Base-by-base conservation (phyloP, 2,329 filamentous ascomycete species). In the Fusarium oxysporum region DNA sequence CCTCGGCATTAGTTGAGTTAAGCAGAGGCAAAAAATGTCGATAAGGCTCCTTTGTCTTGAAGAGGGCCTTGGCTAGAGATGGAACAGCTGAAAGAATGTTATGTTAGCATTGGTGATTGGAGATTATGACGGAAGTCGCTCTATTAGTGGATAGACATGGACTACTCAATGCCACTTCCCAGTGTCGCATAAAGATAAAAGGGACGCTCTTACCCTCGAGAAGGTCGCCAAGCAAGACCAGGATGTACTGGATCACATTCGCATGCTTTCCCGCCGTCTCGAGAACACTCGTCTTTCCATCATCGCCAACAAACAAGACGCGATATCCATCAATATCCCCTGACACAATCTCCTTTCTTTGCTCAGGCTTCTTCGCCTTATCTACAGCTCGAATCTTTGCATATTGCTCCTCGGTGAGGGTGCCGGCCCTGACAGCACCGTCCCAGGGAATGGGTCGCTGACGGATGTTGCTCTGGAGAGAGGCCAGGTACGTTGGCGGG, bases 371-470 rank as follows among this genome's bases (percentile, higher is more conserved):
- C 83, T 95, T 93, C 75, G 96, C 93, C 85, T 98, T 98, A 83
- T 98, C 96, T 77, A 98, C 94, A 70, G 95, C 94, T 83, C 95
- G 95, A 85, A 99, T 97, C 88, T 95, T 96, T 86, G 93, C 93
- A 77, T 98, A 90, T 83, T 99, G 96, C 76, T 93, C 92, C 77
- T 98, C 96, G 65, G 93, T 97, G 84, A 99, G 93, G 80, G 94
- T 96, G 82, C 95, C 94, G 77, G 94, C 94, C 82, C 96, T 91
- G 76, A 97, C 94, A 78, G 96, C 95, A 78, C 96, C 96, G 84
- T 98, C 96, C 96, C 96, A 99, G 65, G 96, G 95, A 84, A 99
- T 97, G 74, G 95, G 95, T 76, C 96, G 91, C 80, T 94, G 93
- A 81, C 96, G 94, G 82, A 98, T 97, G 87, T 98, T 98, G 90